Base-by-base conservation (phyloP, 345 rosid genomes). In the Limnanthes douglasii region DNA sequence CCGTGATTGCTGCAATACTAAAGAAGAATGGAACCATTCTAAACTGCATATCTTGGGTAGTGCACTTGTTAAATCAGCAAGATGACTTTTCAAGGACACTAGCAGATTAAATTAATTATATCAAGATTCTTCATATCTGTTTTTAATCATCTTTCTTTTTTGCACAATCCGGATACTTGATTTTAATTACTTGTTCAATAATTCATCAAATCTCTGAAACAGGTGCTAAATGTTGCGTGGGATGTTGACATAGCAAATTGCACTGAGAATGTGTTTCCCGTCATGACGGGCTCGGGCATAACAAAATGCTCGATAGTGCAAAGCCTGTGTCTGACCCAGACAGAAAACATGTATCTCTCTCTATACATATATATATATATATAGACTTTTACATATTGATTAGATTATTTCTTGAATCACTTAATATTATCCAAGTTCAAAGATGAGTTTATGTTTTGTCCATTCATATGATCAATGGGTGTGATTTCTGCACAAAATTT, bases 181-280 rank as follows among this genome's bases (percentile, higher is more conserved):
- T 13, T 21, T 29, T 29, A 7, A 45, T 8, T 11, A n/a, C 13
- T 32, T 18, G 15, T 13, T 65, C 27, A 51, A n/a, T n/a, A n/a
- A n/a, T n/a, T n/a, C n/a, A n/a, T n/a, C n/a, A n/a, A n/a, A n/a
- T n/a, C n/a, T n/a, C n/a, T n/a, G n/a, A n/a, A n/a, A n/a, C 66
- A 90, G 98, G 83, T 84, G 60, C 34, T 75, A 55, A 92, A 92
- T 57, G 76, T 93, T 41, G 96, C 94, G 3, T 78, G 99, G 96
- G 99, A 85, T 56, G 65, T 34, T 11, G 35, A 56, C 61, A 45
- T 72, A 46, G 73, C 66, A 16, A 48, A 73, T 29, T 65, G 73
- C 15, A 46, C 85, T 41, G 96, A 85, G 72, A 92, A 78, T 36
- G 60, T 72, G 24, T 59, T 69, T 41, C 75, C 92, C 75, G 76